phyloP scores from a whole-genome alignment of 1,284 basidiomycete species.

The Ganoderma meredithae region DNA sequence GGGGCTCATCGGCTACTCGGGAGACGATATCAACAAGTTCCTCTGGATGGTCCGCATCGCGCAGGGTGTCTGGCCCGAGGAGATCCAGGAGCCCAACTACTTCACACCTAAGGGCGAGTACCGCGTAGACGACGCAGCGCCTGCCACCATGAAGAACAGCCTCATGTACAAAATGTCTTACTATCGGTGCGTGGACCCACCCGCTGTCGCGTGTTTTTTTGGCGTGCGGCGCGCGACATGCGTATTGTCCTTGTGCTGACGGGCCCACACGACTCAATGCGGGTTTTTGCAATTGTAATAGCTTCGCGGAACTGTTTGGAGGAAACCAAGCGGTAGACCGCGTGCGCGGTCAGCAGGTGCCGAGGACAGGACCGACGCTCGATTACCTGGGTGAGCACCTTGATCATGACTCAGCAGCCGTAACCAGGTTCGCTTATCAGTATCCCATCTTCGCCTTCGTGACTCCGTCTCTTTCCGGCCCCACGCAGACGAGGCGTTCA shows the following conservation, averaged over 20 bases:
- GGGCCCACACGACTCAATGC: neutral
- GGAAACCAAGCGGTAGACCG: constrained; percentile 79
- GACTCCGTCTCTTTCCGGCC: neutral
- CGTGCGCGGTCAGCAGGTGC: constrained; percentile 84
- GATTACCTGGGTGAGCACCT: constrained; percentile 77
- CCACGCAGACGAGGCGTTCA: constrained; percentile 88
- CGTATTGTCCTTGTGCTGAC: constrained; percentile 16
- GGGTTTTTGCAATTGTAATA: constrained; percentile 38
- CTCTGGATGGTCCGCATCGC: constrained; percentile 99
- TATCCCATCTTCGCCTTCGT: constrained; percentile 6
- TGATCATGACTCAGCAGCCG: neutral
- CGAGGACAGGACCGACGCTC: constrained; percentile 79
- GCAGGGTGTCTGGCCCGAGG: constrained; percentile 98
- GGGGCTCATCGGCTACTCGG: constrained; percentile 95
- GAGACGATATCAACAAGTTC: constrained; percentile 99
- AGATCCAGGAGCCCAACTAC: constrained; percentile 94
- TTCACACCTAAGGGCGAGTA: constrained; percentile 97
- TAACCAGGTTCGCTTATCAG: constrained; percentile 26
- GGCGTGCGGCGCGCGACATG: constrained; percentile 12
- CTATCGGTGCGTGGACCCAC: constrained; percentile 69
- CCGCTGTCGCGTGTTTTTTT: constrained; percentile 12
- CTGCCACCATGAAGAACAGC: constrained; percentile 92
- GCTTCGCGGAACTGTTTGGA: constrained; percentile 89
- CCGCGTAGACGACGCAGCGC: constrained; percentile 89
- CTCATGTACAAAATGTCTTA: constrained; percentile 99